These are phyloP conservation scores for Vitis hybrid DNA, from an alignment of 177 flowering plant genomes.

Conservation along the genomic window DNA sequence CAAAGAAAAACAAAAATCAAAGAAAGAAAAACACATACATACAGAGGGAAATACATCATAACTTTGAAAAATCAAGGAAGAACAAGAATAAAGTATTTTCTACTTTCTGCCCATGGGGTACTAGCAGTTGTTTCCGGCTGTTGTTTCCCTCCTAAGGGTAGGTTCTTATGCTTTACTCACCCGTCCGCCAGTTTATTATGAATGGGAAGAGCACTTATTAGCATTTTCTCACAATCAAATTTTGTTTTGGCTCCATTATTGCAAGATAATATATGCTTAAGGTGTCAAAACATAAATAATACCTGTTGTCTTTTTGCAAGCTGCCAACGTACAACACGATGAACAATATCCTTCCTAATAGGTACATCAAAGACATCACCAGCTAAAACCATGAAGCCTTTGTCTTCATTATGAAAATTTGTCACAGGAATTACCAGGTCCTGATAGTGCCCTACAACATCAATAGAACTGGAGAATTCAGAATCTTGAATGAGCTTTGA, in stretches of 20 bases:
- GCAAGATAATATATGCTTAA: neutral
- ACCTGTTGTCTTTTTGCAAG: constrained; percentile 98
- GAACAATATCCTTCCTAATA: constrained; percentile 90
- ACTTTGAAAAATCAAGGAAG: no score
- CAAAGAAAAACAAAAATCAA: neutral
- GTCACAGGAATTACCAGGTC: constrained; percentile 85
- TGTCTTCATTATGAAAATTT: constrained; percentile 79
- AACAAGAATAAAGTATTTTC: no score
- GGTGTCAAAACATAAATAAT: constrained; percentile 4
- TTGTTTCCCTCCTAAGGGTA: no score
- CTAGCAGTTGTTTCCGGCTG: no score
- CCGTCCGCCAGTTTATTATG: no score
- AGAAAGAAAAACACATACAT: neutral
- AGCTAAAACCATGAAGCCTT: constrained; percentile 81
- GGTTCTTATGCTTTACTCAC: no score
- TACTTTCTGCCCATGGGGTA: no score
- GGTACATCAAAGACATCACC: constrained; percentile 99
- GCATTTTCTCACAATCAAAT: no score
- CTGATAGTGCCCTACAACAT: constrained; percentile 58
- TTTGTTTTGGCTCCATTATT: neutral
- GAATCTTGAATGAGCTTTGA: no score
- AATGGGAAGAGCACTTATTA: no score
- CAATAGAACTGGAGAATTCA: constrained; percentile 1
- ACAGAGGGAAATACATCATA: no score
- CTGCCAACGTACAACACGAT: constrained; percentile 95